These are phyloP conservation scores for Cladosporium sp. DNA, from an alignment of 2,329 filamentous ascomycete species.

Conservation along the genomic window DNA sequence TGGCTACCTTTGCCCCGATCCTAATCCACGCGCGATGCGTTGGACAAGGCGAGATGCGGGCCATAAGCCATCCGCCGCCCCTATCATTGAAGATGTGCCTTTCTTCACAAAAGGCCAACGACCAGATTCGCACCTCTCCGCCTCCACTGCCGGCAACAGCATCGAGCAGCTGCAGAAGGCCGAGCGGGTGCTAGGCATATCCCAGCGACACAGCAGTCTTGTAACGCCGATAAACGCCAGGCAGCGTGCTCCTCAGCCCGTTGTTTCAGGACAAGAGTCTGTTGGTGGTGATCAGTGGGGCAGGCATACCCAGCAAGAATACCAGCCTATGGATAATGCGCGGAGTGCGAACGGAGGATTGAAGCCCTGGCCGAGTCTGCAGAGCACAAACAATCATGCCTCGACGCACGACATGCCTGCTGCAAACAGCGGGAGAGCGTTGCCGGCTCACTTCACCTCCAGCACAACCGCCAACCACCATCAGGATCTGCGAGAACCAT, in stretches of 20 bases:
- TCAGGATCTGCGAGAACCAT: neutral
- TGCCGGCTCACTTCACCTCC: neutral
- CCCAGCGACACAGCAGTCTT: slow-evolving; percentile 12
- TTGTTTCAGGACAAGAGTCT: slow-evolving; percentile 11
- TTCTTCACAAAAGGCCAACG: slow-evolving; percentile 11
- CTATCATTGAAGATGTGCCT: slow-evolving; percentile 14
- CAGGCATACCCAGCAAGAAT: neutral
- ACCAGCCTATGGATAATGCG: slow-evolving; percentile 16
- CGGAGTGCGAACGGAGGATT: slow-evolving; percentile 18
- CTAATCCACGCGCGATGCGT: slow-evolving; percentile 13
- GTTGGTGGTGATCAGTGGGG: slow-evolving; percentile 4
- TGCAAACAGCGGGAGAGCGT: neutral
- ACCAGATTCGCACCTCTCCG: neutral
- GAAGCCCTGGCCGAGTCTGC: slow-evolving; percentile 19
- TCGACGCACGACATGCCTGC: slow-evolving; percentile 8
- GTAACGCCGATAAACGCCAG: slow-evolving; percentile 5
- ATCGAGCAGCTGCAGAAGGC: slow-evolving; percentile 10
- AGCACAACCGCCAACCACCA: neutral
- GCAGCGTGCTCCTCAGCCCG: slow-evolving; percentile 7
- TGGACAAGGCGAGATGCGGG: slow-evolving; percentile 11
- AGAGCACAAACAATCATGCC: slow-evolving; percentile 12
- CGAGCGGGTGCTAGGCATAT: slow-evolving; percentile 14
- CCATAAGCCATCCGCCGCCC: slow-evolving; percentile 15
- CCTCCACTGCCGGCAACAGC: neutral
- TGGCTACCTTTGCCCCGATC: neutral